These are phyloP conservation scores for Cryptococcus floricola DNA, from an alignment of 1,284 basidiomycete genomes.

Conservation along the genomic window DNA sequence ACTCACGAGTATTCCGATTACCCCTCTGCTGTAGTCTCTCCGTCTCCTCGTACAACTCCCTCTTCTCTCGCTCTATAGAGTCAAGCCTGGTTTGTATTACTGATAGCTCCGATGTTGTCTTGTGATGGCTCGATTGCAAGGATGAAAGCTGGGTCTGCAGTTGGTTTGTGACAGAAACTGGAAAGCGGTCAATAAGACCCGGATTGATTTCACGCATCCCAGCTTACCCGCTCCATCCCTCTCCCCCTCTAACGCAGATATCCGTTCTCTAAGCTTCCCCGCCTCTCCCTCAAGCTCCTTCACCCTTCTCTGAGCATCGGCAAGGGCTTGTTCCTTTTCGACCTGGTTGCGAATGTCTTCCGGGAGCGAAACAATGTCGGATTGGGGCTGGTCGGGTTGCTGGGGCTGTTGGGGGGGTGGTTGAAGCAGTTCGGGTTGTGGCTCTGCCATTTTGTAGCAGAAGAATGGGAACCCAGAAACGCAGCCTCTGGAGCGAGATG, in stretches of 20 bases:
- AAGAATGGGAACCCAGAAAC: too few species aligned
- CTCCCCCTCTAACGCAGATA: slow-evolving; percentile 23
- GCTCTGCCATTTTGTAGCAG: too few species aligned
- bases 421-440: too few species aligned
- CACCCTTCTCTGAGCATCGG: slow-evolving; percentile 35
- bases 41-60: slow-evolving; percentile 40
- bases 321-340: slow-evolving; percentile 45
- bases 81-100: slow-evolving; percentile 36
- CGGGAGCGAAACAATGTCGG: neutral
- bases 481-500: too few species aligned
- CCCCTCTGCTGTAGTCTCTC: slow-evolving; percentile 36
- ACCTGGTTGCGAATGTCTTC: slow-evolving; percentile 41
- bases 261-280: slow-evolving; percentile 31
- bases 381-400: slow-evolving; percentile 1
- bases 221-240: slow-evolving; percentile 35
- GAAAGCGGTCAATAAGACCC: neutral
- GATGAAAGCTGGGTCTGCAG: slow-evolving; percentile 37
- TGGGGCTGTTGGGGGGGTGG: too few species aligned
- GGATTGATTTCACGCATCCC: neutral
- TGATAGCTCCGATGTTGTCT: slow-evolving; percentile 30
- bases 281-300: slow-evolving; percentile 33
- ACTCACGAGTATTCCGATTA: slow-evolving; percentile 30
- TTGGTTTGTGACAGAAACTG: slow-evolving; percentile 36
- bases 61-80: slow-evolving; percentile 43
- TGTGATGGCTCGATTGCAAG: slow-evolving; percentile 34